Evolutionary conservation across 805 yeast species (phyloP).

Genomic region (Zygotorulaspora sp.): DNA sequence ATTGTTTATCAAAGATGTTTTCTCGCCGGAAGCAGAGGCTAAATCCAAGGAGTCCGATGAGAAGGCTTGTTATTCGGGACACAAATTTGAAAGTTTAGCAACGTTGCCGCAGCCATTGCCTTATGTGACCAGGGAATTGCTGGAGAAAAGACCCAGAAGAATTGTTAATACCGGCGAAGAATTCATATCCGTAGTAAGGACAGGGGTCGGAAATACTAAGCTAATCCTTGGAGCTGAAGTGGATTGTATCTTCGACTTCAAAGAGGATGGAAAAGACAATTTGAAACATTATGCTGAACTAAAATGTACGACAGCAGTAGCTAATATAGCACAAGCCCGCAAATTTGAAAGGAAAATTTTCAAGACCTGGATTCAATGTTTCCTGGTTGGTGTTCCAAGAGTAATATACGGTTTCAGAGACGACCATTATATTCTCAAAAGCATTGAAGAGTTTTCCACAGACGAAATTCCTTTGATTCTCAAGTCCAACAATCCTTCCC

Average conservation of each 20-base stretch:
- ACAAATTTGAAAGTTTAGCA: slow-evolving; percentile 78
- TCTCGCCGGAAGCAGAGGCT: slow-evolving; percentile 30
- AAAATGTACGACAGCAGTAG: slow-evolving; percentile 62
- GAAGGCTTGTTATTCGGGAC: slow-evolving; percentile 59
- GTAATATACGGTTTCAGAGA: slow-evolving; percentile 86
- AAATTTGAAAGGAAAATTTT: slow-evolving; percentile 73
- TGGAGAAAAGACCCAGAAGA: slow-evolving; percentile 61
- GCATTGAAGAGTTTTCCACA: slow-evolving; percentile 71
- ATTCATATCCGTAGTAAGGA: slow-evolving; percentile 71
- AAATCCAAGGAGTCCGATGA: slow-evolving; percentile 30
- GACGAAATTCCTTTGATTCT: slow-evolving; percentile 72
- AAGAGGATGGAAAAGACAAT: slow-evolving; percentile 44
- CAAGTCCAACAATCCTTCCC: slow-evolving; percentile 41
- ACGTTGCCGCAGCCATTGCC: slow-evolving; percentile 77
- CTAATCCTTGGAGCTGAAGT: slow-evolving; percentile 83
- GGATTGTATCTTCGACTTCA: slow-evolving; percentile 83
- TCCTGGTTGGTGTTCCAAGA: slow-evolving; percentile 76
- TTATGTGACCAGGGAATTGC: slow-evolving; percentile 54
- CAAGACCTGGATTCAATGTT: slow-evolving; percentile 90
- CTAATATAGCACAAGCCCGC: slow-evolving; percentile 51
- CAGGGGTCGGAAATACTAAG: slow-evolving; percentile 73
- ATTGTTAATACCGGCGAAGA: slow-evolving; percentile 70
- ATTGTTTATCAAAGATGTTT: slow-evolving; percentile 51
- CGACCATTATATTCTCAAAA: slow-evolving; percentile 54
- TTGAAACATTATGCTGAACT: slow-evolving; percentile 78